Percentiles rank a stretch among this genome's conserved stretches.
phyloP scores from a whole-genome alignment of 495 filamentous ascomycete genomes.

The Hyaloscypha bicolor region DNA sequence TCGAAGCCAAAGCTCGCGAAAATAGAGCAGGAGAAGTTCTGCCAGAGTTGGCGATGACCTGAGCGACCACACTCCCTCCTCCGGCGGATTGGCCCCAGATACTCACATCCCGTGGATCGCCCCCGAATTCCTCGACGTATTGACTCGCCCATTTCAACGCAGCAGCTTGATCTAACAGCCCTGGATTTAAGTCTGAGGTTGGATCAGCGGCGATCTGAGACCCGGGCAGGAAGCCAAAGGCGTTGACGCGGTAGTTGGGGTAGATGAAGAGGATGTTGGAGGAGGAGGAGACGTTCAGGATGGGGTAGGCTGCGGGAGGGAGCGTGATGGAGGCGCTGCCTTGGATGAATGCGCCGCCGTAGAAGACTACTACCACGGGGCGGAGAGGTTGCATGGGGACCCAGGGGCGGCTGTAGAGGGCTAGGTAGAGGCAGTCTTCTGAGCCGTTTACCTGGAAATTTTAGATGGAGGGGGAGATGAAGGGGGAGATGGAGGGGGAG shows the following conservation, averaged over 20 bases:
- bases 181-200: conserved; percentile 63
- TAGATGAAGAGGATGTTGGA: conserved; percentile 64
- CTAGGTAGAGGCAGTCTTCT: conserved; percentile 53
- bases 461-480: no score
- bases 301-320: conserved; percentile 57
- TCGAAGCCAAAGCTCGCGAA: conserved; percentile 57
- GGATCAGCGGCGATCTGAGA: conserved; percentile 47
- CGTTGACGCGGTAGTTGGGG: conserved; percentile 65
- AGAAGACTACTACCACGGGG: conserved; percentile 62
- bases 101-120: conserved; percentile 65
- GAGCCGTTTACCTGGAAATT: conserved; percentile 47
- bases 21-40: conserved; percentile 39
- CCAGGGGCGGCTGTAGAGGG: conserved; percentile 61
- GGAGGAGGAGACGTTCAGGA: conserved; percentile 49
- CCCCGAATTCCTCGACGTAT: conserved; percentile 70
- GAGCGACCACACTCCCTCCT: conserved; percentile 65
- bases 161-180: conserved; percentile 67
- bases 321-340: conserved; percentile 54
- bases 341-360: conserved; percentile 65
- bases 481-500: not conserved
- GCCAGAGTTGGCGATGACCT: conserved; percentile 58
- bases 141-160: conserved; percentile 72
- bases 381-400: conserved; percentile 38
- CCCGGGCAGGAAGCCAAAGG: conserved; percentile 65
- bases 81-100: conserved; percentile 76